Evolutionary conservation across 768 basidiomycete genomes (phyloP), one percentile per base, ranked within the genome.

Genomic region (Rhizopogon sp.): DNA sequence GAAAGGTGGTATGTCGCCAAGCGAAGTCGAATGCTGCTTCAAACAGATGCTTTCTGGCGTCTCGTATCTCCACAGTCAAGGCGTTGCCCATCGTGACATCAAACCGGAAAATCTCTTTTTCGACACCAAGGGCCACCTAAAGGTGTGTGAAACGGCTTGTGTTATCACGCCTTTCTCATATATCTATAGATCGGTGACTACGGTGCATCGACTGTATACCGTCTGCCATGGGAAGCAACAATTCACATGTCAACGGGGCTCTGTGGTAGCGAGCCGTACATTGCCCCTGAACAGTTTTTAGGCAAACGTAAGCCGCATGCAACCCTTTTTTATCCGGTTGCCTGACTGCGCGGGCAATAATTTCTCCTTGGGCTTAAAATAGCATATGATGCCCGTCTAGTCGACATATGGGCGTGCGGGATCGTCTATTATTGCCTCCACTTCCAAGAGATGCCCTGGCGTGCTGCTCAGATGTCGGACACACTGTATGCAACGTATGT

Each of bases 351-450:
- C 59, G 56, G 58, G 43, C 68, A 58, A 66, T 60, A 52, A 61
- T 22, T 63, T 58, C 25, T 33, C 43, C 53, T 54, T 57, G 57
- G 35, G 51, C 52, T 53, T 50, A 50, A 54, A 43, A 39, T 68
- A 97, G 96, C 96, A 62, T 99, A 98, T 67, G 96, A 98, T 64
- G 96, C 96, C 5, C 88, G 96, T 22, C 79, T 95, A 5, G 97
- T 98, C 61, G 96, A 99, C 66, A 90, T 99, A 55, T 99, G 96
- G 96, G 95, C 96, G 0, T 89, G 88, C 57, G 96, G 89, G 16
- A 83, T 99, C 61, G 95, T 99, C 62, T 98, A 96, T 74, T 99
- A 99, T 76, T 99, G 96, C 76, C 81, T 98, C 64, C 93, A 93
- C 71, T 97, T 97, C 78, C 90, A 93, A 69, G 96, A 99, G 70